Conservation (phyloP, 768 basidiomycete genomes). For the Leccinellum luteum region DNA sequence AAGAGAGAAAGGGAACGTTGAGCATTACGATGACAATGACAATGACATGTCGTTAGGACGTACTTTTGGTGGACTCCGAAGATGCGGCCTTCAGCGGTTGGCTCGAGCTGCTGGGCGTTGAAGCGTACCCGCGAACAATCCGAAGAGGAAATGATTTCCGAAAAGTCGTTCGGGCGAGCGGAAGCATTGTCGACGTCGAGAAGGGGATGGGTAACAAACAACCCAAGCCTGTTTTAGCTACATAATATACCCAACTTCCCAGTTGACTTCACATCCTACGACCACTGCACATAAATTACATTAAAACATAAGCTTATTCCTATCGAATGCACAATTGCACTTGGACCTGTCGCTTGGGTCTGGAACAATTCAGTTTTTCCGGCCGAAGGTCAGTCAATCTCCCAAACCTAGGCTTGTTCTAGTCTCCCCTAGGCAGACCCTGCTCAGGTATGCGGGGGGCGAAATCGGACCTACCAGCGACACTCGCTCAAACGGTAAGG, state of each 20-base stretch:
- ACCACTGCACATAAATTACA: too few relatives aligned
- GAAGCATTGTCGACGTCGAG: slow-evolving; percentile 2
- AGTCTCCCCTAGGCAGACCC: too few relatives aligned
- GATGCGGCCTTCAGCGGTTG: slow-evolving; percentile 2
- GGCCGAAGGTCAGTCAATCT: neutral
- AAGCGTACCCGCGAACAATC: slow-evolving; percentile 15
- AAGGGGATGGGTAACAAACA: neutral
- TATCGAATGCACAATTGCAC: too few relatives aligned
- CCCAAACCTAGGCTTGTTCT: too few relatives aligned
- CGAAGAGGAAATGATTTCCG: slow-evolving; percentile 8
- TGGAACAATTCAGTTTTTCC: neutral
- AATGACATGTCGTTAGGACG: neutral
- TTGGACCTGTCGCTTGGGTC: too few relatives aligned
- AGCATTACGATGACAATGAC: neutral
- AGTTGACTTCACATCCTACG: too few relatives aligned
- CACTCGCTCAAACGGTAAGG: too few relatives aligned
- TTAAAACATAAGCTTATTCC: too few relatives aligned
- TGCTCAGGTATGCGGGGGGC: neutral
- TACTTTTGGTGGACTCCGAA: slow-evolving; percentile 21
- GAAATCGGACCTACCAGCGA: too few relatives aligned
- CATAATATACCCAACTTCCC: too few relatives aligned
- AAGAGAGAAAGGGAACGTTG: neutral
- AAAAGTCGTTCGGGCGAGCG: slow-evolving; percentile 10
- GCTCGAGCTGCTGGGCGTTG: slow-evolving; percentile 1
- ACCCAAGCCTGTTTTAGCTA: too few relatives aligned